phyloP scores from a whole-genome alignment of 2,329 filamentous ascomycete species.

The Akanthomyces dipterigenus region DNA sequence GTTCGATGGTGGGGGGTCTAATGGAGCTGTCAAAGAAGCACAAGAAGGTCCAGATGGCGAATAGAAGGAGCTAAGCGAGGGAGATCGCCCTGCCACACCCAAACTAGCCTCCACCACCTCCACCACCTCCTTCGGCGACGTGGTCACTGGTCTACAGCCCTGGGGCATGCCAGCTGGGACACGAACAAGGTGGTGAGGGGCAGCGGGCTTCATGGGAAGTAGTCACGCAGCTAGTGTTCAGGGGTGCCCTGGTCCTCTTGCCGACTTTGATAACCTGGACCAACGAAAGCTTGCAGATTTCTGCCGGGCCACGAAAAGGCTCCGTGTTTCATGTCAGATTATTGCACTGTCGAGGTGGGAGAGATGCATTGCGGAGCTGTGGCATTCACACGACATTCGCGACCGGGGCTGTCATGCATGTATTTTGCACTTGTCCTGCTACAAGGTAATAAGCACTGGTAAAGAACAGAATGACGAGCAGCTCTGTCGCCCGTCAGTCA shows the following conservation, averaged over 20 bases:
- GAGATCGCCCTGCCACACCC: slow-evolving; percentile 3
- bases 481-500: not conserved
- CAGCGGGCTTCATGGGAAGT: not conserved
- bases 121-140: not conserved
- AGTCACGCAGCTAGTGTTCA: too few relatives aligned
- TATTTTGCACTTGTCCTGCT: not conserved
- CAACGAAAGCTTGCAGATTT: not conserved
- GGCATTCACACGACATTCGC: not conserved
- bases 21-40: slow-evolving; percentile 6
- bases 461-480: not conserved
- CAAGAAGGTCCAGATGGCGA: slow-evolving; percentile 1
- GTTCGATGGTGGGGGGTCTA: not conserved
- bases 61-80: slow-evolving; percentile 10
- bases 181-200: slow-evolving; percentile 4
- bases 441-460: not conserved
- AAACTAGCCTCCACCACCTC: not conserved
- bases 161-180: slow-evolving; percentile 7
- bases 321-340: not conserved
- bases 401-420: not conserved
- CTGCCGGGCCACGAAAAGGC: not conserved
- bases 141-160: not conserved
- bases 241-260: not conserved
- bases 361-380: not conserved
- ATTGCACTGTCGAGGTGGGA: not conserved
- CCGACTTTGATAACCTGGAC: not conserved